These are phyloP conservation scores for Candida tetrigidarum DNA, from an alignment of 1,139 yeast species.

Conservation along the genomic window DNA sequence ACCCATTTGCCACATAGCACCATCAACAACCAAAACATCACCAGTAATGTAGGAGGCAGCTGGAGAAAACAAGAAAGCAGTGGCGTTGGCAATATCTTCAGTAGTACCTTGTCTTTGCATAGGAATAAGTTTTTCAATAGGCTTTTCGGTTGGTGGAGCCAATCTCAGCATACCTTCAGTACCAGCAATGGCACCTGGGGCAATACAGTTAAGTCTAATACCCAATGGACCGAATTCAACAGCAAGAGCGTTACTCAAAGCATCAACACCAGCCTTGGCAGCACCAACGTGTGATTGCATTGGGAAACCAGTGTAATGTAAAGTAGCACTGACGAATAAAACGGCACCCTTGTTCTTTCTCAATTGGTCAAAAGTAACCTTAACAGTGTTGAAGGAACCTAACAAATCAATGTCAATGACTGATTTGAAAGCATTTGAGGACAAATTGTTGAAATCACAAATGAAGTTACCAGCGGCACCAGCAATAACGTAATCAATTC, in stretches of 20 bases:
- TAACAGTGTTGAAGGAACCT: constrained; percentile 88
- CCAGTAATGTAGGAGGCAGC: constrained; percentile 85
- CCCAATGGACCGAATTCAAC: constrained; percentile 94
- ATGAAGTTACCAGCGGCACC: constrained; percentile 98
- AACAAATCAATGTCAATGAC: constrained; percentile 86
- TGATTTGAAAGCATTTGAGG: constrained; percentile 86
- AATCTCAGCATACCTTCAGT: constrained; percentile 84
- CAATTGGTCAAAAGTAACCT: constrained; percentile 76
- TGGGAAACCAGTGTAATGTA: constrained; percentile 91
- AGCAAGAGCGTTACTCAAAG: constrained; percentile 81
- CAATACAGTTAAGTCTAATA: constrained; percentile 79
- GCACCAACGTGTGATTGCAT: constrained; percentile 91
- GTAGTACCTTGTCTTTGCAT: constrained; percentile 77
- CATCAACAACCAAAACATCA: constrained; percentile 81
- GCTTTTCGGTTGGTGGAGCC: constrained; percentile 37
- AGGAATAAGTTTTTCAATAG: constrained; percentile 59
- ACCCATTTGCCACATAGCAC: constrained; percentile 88
- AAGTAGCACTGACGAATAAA: constrained; percentile 88
- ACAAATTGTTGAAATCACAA: constrained; percentile 76
- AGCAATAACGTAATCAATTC: constrained; percentile 84
- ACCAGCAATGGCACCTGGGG: constrained; percentile 86
- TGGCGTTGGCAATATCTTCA: constrained; percentile 85
- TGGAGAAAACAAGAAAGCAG: constrained; percentile 80
- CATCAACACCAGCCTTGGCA: constrained; percentile 96
- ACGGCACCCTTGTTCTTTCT: constrained; percentile 70